Conservation (phyloP, 805 yeast species). For the Saturnispora sekii region DNA sequence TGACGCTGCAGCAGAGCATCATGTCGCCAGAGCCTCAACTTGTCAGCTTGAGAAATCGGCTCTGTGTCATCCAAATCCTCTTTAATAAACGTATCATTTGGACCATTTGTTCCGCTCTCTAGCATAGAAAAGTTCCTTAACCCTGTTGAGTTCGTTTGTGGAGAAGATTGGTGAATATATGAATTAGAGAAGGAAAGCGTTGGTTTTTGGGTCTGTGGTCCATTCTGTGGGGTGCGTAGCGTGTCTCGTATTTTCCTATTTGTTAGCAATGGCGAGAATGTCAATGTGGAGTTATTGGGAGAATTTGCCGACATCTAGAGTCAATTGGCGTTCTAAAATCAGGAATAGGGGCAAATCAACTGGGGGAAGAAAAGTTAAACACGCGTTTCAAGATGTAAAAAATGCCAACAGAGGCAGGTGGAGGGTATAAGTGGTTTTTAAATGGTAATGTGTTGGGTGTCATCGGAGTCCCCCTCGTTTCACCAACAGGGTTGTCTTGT, state of each 20-base stretch:
- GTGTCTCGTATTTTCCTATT: constrained; percentile 25
- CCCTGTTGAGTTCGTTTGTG: constrained; percentile 3
- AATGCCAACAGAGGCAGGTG: too few relatives aligned
- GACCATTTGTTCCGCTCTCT: neutral
- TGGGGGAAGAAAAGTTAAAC: neutral
- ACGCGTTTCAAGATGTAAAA: too few relatives aligned
- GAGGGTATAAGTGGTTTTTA: too few relatives aligned
- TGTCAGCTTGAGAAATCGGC: constrained; percentile 72
- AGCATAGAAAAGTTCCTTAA: neutral
- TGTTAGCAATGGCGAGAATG: constrained; percentile 58
- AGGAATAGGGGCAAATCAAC: neutral
- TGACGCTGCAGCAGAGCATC: constrained; percentile 91
- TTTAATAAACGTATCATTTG: neutral
- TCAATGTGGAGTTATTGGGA: constrained; percentile 65
- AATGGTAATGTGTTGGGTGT: too few relatives aligned
- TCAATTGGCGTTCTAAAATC: too few relatives aligned
- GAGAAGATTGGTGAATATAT: constrained; percentile 13
- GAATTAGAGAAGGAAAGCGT: constrained; percentile 9
- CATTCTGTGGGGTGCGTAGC: constrained; percentile 29
- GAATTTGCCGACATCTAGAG: constrained; percentile 19
- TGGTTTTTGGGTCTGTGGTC: constrained; percentile 7
- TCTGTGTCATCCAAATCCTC: constrained; percentile 19
- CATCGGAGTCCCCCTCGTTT: too few relatives aligned
- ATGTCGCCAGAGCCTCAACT: constrained; percentile 82
- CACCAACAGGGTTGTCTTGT: too few relatives aligned